These are phyloP conservation scores for Sarocladiaceae sp. DNA, from an alignment of 2,329 filamentous ascomycete genomes.

Conservation along the genomic window DNA sequence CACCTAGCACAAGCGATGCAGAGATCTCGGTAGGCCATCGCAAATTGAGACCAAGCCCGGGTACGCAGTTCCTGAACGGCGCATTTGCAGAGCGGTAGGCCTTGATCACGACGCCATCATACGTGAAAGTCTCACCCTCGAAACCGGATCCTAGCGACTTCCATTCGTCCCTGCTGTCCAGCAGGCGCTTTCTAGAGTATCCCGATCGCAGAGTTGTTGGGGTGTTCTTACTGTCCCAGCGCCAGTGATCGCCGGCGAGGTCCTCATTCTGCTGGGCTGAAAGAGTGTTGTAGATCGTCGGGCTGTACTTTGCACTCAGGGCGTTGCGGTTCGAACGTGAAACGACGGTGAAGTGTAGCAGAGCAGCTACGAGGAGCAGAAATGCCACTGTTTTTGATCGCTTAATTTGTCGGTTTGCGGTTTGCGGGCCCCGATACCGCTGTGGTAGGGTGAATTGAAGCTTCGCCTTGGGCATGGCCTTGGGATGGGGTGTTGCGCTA, in stretches of 20 bases:
- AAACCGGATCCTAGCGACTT: slow-evolving; percentile 20
- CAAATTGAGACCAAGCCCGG: slow-evolving; percentile 4
- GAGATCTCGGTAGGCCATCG: slow-evolving; percentile 27
- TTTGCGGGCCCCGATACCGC: neutral
- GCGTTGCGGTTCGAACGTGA: slow-evolving; percentile 11
- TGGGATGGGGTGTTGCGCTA: no score
- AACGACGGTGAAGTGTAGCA: slow-evolving; percentile 11
- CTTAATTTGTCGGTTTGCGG: neutral
- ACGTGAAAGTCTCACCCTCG: slow-evolving; percentile 24
- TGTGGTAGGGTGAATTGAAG: neutral
- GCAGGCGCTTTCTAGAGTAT: slow-evolving; percentile 14
- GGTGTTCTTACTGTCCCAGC: slow-evolving; percentile 9
- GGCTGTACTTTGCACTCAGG: slow-evolving; percentile 17
- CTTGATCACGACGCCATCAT: slow-evolving; percentile 23
- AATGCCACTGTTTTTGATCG: neutral
- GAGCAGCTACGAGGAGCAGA: slow-evolving; percentile 10
- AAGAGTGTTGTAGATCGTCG: slow-evolving; percentile 14
- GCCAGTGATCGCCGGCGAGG: slow-evolving; percentile 13
- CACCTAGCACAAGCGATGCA: slow-evolving; percentile 22
- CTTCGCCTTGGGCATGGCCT: slow-evolving; percentile 4
- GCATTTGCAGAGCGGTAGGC: slow-evolving; percentile 19
- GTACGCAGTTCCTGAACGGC: slow-evolving; percentile 26
- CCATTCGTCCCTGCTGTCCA: slow-evolving; percentile 20
- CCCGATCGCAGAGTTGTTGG: neutral
- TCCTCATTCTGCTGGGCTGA: slow-evolving; percentile 7